These are phyloP conservation scores for Colletotrichum agaves DNA, from an alignment of 2,329 filamentous ascomycete genomes.

Conservation along the genomic window DNA sequence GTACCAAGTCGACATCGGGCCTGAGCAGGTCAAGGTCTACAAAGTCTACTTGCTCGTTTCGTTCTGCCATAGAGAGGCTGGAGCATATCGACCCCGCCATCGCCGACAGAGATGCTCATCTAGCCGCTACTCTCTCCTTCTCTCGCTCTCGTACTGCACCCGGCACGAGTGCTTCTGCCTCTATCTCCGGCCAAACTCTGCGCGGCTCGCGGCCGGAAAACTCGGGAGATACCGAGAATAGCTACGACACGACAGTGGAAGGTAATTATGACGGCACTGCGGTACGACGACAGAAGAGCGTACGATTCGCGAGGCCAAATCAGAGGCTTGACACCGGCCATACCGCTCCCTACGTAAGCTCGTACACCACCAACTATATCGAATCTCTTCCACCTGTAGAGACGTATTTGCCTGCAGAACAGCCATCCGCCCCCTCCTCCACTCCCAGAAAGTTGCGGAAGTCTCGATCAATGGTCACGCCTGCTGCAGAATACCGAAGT, in stretches of 20 bases:
- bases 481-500: conserved; percentile 39
- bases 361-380: conserved; percentile 26
- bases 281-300: conserved; percentile 61
- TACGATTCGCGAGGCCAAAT: conserved; percentile 59
- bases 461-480: conserved; percentile 64
- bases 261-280: conserved; percentile 29
- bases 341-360: conserved; percentile 5
- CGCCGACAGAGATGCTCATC: conserved; percentile 69
- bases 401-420: conserved; percentile 49
- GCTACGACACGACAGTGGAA: not conserved
- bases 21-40: conserved; percentile 59
- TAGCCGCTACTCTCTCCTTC: conserved; percentile 71
- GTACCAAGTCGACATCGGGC: conserved; percentile 54
- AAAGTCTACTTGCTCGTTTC: conserved; percentile 58
- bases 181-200: conserved; percentile 45
- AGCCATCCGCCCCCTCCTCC: conserved; percentile 57
- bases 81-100: conserved; percentile 60
- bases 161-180: conserved; percentile 24
- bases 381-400: conserved; percentile 23
- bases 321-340: not conserved
- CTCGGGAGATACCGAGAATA: not conserved
- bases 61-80: conserved; percentile 53
- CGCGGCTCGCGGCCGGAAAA: conserved; percentile 15
- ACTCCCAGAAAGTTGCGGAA: conserved; percentile 63
- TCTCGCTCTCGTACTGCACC: conserved; percentile 58